Base-by-base conservation (phyloP, 345 rosid genomes). In the Euphorbia tirucalli region DNA sequence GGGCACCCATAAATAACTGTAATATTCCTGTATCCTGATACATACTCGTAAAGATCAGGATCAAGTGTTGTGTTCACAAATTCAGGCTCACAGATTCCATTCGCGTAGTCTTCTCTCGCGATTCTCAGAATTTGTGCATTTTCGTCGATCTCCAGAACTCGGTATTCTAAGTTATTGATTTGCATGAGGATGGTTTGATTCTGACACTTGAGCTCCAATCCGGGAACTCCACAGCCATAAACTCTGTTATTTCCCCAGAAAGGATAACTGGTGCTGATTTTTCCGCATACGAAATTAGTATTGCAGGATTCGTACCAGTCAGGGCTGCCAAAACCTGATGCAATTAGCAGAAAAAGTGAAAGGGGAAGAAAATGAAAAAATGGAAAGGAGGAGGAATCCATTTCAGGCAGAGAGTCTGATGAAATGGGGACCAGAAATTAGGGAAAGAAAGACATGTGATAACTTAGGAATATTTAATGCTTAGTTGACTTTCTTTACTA, bases 181-280 rank as follows among this genome's bases (percentile, higher is more conserved):
- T 22, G 9, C 15, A 85, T 18, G 11, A 24, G 65, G n/a, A 84
- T 0, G 0, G 0, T 5, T 2, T 9, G 27, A 8, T 15, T 1
- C 2, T 44, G 16, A 5, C 91, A 85, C 7, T 2, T 1, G 44
- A 89, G 87, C 74, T 72, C 14, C 15, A 87, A 56, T 1, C 0
- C 58, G 9, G 74, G 87, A 68, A 78, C 69, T 2, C 89, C 90
- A 22, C 93, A 86, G 24, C 0, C 0, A 0, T 0, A 0, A 0
- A 21, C 31, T 7, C 79, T 66, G 4, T 0, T 39, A 3, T 22
- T 60, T 69, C 89, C 88, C 55, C 72, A 77, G 69, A 89, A 89
- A 32, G 91, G 93, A 70, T 54, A 87, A 4, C 66, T 65, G 0
- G 72, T 77, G 0, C 41, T 16, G 54, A 83, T 1, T 0, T 25